Conservation (phyloP, 805 yeast genomes). For the Suhomyces pyralidae region DNA sequence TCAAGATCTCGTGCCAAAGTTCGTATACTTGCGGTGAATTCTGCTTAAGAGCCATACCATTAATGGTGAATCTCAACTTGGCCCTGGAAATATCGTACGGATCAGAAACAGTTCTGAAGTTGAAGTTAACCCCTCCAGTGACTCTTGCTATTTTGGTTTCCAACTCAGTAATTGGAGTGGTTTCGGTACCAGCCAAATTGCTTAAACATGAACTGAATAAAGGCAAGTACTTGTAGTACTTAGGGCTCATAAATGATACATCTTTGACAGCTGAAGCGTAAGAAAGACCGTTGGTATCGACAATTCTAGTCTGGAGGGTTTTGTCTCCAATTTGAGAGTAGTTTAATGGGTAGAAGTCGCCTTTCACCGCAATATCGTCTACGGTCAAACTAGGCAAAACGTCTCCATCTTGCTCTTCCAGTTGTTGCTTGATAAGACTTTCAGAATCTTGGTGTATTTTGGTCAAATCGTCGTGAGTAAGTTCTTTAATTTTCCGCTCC, state of each 20-base stretch:
- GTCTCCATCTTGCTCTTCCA: slow-evolving; percentile 66
- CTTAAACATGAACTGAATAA: slow-evolving; percentile 77
- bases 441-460: slow-evolving; percentile 59
- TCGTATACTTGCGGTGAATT: slow-evolving; percentile 60
- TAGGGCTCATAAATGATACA: slow-evolving; percentile 55
- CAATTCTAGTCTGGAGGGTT: slow-evolving; percentile 45
- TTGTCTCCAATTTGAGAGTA: slow-evolving; percentile 30
- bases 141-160: slow-evolving; percentile 79
- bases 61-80: slow-evolving; percentile 51
- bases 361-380: slow-evolving; percentile 64
- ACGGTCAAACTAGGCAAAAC: slow-evolving; percentile 76
- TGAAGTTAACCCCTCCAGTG: slow-evolving; percentile 83
- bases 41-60: slow-evolving; percentile 68
- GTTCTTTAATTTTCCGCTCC: slow-evolving; percentile 37
- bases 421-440: slow-evolving; percentile 59
- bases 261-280: slow-evolving; percentile 70
- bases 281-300: slow-evolving; percentile 76
- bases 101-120: slow-evolving; percentile 53
- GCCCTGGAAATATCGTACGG: slow-evolving; percentile 49
- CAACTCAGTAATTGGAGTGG: slow-evolving; percentile 68
- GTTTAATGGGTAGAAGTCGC: slow-evolving; percentile 35
- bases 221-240: slow-evolving; percentile 67
- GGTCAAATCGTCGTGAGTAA: slow-evolving; percentile 52
- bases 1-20: slow-evolving; percentile 66
- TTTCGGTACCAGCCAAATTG: slow-evolving; percentile 74